A percentile compares a stretch with the other conserved stretches of the same genome.
These are phyloP conservation scores for Phytopythium chamaehyphon DNA, from an alignment of 352 stramenopile genomes.

Conservation along the genomic window DNA sequence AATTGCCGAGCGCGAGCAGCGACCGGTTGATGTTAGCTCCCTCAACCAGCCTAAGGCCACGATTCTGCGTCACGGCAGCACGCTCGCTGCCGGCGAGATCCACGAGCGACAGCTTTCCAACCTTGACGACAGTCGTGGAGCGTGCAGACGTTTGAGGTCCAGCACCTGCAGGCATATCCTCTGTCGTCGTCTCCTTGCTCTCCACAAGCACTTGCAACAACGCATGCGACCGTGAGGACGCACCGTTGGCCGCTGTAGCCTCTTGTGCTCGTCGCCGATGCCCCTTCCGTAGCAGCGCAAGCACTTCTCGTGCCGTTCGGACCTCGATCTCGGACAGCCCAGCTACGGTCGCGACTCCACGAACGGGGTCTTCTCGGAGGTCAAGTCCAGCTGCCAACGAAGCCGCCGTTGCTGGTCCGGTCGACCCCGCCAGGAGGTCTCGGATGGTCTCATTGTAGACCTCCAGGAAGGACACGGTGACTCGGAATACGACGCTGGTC, in stretches of 20 bases:
- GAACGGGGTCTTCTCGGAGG: conserved; percentile 83
- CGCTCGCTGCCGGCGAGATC: conserved; percentile 90
- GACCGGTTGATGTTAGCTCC: conserved; percentile 93
- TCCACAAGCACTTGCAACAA: conserved; percentile 79
- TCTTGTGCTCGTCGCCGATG: conserved; percentile 88
- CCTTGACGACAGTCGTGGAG: conserved; percentile 52
- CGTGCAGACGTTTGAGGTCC: neutral
- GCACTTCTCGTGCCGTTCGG: conserved; percentile 70
- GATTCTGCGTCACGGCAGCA: conserved; percentile 88
- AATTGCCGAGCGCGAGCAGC: conserved; percentile 89
- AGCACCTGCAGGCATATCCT: neutral
- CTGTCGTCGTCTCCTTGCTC: conserved; percentile 42
- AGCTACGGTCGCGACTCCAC: conserved; percentile 67
- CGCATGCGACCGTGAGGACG: conserved; percentile 87
- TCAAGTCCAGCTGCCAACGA: conserved; percentile 49
- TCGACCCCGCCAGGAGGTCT: conserved; percentile 58
- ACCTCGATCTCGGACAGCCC: conserved; percentile 86
- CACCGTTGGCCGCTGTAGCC: conserved; percentile 82
- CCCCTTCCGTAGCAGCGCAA: conserved; percentile 82
- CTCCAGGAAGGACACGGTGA: conserved; percentile 87
- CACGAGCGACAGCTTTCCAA: conserved; percentile 88
- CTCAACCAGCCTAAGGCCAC: conserved; percentile 78
- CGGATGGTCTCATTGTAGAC: conserved; percentile 94
- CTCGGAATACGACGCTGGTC: conserved; percentile 40
- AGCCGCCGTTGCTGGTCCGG: conserved; percentile 7